A percentile compares a stretch with the other conserved stretches of the same genome.
These are phyloP conservation scores for Gossypium ekmanianum DNA, from an alignment of 345 rosid genomes.

Conservation along the genomic window DNA sequence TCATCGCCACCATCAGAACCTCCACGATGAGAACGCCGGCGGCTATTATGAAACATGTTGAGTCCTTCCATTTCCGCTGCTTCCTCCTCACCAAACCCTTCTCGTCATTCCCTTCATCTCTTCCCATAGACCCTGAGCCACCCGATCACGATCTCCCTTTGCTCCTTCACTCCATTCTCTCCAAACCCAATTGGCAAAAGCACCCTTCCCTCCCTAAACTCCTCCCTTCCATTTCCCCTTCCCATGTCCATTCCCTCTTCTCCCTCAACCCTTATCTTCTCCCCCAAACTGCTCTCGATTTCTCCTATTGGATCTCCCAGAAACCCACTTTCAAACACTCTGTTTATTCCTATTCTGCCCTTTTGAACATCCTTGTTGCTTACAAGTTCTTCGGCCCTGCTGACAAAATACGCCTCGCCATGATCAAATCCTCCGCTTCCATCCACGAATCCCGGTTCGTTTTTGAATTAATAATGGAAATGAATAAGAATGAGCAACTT, in stretches of 20 bases:
- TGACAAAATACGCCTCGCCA: slow-evolving; percentile 37
- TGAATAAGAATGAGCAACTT: slow-evolving; percentile 24
- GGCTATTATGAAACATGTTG: slow-evolving; percentile 18
- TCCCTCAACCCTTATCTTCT: slow-evolving; percentile 26
- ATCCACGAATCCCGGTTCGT: slow-evolving; percentile 32
- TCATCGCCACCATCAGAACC: slow-evolving; percentile 14
- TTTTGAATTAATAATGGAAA: slow-evolving; percentile 27
- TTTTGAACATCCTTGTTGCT: slow-evolving; percentile 39
- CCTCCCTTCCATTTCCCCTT: slow-evolving; percentile 36
- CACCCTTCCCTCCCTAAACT: slow-evolving; percentile 36
- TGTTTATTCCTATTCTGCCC: slow-evolving; percentile 39
- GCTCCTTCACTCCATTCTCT: slow-evolving; percentile 39
- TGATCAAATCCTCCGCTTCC: slow-evolving; percentile 40
- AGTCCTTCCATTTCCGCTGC: slow-evolving; percentile 12
- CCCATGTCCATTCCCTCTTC: slow-evolving; percentile 38
- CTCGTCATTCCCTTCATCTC: slow-evolving; percentile 20
- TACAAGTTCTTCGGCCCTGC: slow-evolving; percentile 28
- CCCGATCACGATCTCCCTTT: slow-evolving; percentile 26
- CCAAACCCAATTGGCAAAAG: slow-evolving; percentile 44
- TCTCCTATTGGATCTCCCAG: slow-evolving; percentile 44
- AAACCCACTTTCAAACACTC: slow-evolving; percentile 44
- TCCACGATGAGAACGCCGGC: slow-evolving; percentile 28
- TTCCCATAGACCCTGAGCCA: slow-evolving; percentile 21
- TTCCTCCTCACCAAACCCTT: background rate
- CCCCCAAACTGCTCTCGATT: slow-evolving; percentile 40